Base-by-base conservation (phyloP, 345 rosid genomes). In the Euphorbia tirucalli region DNA sequence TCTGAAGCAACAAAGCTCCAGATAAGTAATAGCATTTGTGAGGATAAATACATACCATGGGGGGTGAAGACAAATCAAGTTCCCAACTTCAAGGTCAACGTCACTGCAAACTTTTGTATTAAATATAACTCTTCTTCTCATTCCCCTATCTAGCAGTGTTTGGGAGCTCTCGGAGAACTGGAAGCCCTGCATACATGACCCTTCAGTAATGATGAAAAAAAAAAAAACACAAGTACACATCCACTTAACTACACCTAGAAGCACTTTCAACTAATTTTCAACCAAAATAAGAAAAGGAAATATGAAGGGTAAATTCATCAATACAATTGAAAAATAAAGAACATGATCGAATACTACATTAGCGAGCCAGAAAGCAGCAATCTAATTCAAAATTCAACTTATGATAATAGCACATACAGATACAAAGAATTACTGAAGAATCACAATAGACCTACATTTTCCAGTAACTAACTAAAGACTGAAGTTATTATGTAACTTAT, bases 11-110 rank as follows among this genome's bases (percentile, higher is more conserved):
- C 11, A 55, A 69, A 69, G 35, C 44, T 55, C 37, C 16, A 56
- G 7, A 28, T 27, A 35, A 57, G 10, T 55, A 27, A 67, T 16
- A 39, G 25, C 37, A 15, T 22, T 10, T 41, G n/a, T 21, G 43
- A 41, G 35, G 55, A 56, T 9, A 30, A 8, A 32, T 43, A 57
- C 77, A 41, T 84, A 90, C 96, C 99, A 92, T 15, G 97, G 96
- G 19, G 83, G 57, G 77, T 82, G 71, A 56, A 95, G 74, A 25
- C 91, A 75, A 65, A 95, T 85, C 70, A 79, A 71, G 61, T 80
- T 88, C 65, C 97, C 96, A 54, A 84, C 79, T 83, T 92, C 99
- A 2, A 95, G 85, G 69, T 95, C 96, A 59, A 92, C 90, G 73
- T 90, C 76, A n/a, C 71, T 60, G 52, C 93, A 92, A 75, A 88